Conservation (phyloP, 257 asterid species). For the Thymus quinquecostatus region DNA sequence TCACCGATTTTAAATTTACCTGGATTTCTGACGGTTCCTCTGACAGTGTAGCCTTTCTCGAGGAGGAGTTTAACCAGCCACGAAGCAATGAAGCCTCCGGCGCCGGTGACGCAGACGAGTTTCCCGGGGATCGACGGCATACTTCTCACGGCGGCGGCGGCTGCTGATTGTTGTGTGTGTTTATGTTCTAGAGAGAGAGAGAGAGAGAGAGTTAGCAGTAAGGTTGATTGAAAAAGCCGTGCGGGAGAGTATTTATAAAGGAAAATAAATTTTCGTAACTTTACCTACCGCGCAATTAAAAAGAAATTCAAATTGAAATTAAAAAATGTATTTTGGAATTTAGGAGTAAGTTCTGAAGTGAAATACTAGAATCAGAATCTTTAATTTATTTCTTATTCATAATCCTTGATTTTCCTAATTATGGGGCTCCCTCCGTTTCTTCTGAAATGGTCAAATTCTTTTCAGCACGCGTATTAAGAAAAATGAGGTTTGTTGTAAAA, state of each 20-base stretch:
- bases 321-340: conserved; percentile 5
- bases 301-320: neutral
- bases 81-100: conserved; percentile 97
- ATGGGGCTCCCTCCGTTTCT: no score
- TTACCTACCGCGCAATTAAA: conserved; percentile 36
- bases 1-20: conserved; percentile 46
- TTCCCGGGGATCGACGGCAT: conserved; percentile 76
- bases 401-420: neutral
- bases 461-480: no score
- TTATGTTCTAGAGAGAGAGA: conserved; percentile 1
- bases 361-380: conserved; percentile 25
- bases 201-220: neutral
- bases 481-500: no score
- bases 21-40: conserved; percentile 94
- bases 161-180: neutral
- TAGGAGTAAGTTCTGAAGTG: neutral
- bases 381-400: neutral
- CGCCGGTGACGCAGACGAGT: conserved; percentile 94
- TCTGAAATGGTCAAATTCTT: no score
- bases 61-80: conserved; percentile 92
- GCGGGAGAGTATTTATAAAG: conserved; percentile 28
- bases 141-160: conserved; percentile 3
- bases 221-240: neutral
- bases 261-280: neutral
- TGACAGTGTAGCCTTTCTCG: conserved; percentile 83